phyloP scores from a whole-genome alignment of 2,329 filamentous ascomycete genomes.

The Aspergillus transmontanensis region DNA sequence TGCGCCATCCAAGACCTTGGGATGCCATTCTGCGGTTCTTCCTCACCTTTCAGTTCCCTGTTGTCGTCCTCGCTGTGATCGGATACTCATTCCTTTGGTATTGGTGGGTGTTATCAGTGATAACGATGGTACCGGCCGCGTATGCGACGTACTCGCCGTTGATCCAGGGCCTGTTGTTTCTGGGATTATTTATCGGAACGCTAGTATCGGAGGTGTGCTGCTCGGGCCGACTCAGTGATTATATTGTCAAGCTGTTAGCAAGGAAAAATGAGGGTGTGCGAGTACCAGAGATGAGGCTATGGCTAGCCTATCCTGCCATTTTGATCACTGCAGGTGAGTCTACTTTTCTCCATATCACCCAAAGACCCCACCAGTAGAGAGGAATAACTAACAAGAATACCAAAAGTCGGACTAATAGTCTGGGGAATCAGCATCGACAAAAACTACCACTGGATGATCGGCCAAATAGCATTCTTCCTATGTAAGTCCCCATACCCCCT shows the following conservation, averaged over 20 bases:
- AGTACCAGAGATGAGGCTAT: constrained; percentile 58
- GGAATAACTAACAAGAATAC: background rate
- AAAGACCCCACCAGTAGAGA: background rate
- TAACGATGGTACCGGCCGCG: constrained; percentile 57
- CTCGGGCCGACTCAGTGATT: constrained; percentile 58
- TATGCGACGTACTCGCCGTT: constrained; percentile 53
- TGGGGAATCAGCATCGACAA: constrained; percentile 60
- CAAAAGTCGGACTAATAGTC: constrained; percentile 50
- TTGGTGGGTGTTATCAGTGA: constrained; percentile 59
- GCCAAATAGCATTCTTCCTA: constrained; percentile 58
- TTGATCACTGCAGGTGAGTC: constrained; percentile 46
- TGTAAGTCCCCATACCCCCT: constrained; percentile 41
- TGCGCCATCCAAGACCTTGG: constrained; percentile 55
- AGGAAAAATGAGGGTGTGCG: constrained; percentile 47
- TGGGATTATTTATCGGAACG: constrained; percentile 58
- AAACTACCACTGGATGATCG: constrained; percentile 59
- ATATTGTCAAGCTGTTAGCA: constrained; percentile 50
- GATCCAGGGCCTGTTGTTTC: constrained; percentile 56
- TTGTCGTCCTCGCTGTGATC: constrained; percentile 50
- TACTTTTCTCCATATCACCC: background rate
- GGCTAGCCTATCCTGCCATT: constrained; percentile 58
- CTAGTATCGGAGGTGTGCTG: constrained; percentile 54
- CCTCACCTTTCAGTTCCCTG: constrained; percentile 51
- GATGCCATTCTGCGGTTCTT: constrained; percentile 50
- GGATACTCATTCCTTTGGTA: constrained; percentile 59